Evolutionary conservation across 352 stramenopile species (phyloP).

Genomic region (Plasmopara viticola): DNA sequence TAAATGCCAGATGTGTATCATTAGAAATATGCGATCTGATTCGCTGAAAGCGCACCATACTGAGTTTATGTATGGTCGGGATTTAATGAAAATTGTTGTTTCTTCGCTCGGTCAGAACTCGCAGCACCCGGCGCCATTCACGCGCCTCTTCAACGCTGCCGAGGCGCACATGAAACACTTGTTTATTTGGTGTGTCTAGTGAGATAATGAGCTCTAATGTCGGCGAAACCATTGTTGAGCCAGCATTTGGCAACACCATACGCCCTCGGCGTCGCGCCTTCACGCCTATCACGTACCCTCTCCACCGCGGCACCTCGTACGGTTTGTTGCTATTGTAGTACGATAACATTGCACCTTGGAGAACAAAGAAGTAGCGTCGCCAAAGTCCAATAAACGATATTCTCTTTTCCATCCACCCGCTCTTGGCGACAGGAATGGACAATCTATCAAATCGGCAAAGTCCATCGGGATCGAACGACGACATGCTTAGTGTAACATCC

Average conservation of each 20-base stretch:
- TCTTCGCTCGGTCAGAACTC: background rate
- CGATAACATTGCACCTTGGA: conserved; percentile 62
- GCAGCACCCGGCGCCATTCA: conserved; percentile 30
- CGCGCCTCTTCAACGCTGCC: conserved; percentile 24
- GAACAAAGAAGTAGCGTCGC: conserved; percentile 70
- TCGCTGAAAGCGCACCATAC: too few species aligned
- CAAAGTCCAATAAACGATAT: conserved; percentile 51
- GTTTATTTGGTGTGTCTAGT: conserved; percentile 23
- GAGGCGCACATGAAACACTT: conserved; percentile 24
- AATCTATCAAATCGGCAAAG: conserved; percentile 51
- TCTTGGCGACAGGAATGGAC: conserved; percentile 52
- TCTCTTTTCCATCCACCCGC: conserved; percentile 62
- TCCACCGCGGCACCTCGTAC: conserved; percentile 58
- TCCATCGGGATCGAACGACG: conserved; percentile 49
- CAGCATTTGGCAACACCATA: conserved; percentile 7
- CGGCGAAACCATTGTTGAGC: conserved; percentile 14
- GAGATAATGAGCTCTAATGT: conserved; percentile 27
- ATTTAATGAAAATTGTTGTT: too few species aligned
- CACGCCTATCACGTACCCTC: conserved; percentile 53
- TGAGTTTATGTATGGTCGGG: too few species aligned
- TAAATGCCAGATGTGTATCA: too few species aligned
- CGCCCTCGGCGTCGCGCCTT: conserved; percentile 22
- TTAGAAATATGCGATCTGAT: too few species aligned
- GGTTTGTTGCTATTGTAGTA: conserved; percentile 72
- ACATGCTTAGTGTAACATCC: conserved; percentile 46